These are phyloP conservation scores for Botrytis elliptica DNA, from an alignment of 2,329 filamentous ascomycete genomes.

Conservation along the genomic window DNA sequence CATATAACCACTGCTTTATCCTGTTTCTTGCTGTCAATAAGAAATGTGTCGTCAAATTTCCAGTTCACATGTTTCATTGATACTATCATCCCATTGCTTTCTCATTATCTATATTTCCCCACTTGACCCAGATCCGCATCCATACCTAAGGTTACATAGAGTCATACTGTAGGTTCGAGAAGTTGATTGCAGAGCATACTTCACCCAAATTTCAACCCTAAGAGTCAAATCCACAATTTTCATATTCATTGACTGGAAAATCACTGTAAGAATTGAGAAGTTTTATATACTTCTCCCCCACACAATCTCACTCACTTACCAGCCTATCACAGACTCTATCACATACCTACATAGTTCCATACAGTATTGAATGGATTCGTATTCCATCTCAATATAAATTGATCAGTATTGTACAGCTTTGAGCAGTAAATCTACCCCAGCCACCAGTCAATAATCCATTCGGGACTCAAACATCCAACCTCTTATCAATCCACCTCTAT, in stretches of 20 bases:
- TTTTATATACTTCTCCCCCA: no score
- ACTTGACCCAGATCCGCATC: not conserved
- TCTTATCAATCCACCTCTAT: not conserved
- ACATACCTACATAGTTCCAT: no score
- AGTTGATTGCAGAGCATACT: not conserved
- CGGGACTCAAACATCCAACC: not conserved
- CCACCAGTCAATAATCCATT: fast-evolving
- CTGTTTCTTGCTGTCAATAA: not conserved
- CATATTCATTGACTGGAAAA: no score
- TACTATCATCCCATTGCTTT: not conserved
- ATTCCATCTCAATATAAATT: not conserved
- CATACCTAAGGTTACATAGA: not conserved
- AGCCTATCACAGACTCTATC: no score
- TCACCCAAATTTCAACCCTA: no score
- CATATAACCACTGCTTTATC: not conserved
- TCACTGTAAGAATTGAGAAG: no score
- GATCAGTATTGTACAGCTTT: not conserved
- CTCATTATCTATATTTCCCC: not conserved
- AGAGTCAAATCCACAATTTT: no score
- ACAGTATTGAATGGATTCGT: no score
- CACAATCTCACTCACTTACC: no score
- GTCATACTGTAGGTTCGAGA: not conserved
- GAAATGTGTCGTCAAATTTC: not conserved
- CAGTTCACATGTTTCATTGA: fast-evolving
- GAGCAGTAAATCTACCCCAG: no score